Conservation (phyloP, 2,329 filamentous ascomycete species). For the Aspergillus brasiliensis region DNA sequence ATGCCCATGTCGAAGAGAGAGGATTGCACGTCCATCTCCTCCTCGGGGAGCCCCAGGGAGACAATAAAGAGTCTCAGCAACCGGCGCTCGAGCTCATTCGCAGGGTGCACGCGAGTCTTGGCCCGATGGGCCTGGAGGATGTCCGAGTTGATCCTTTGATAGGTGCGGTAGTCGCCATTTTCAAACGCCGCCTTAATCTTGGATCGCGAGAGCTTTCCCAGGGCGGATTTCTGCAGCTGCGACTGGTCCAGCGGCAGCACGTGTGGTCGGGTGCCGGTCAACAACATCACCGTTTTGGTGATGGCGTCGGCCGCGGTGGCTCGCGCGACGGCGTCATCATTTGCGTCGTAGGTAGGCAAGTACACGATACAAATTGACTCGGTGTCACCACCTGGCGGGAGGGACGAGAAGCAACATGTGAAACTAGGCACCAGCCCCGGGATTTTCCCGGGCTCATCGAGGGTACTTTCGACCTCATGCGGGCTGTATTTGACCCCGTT, state of each 20-base stretch:
- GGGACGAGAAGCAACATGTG: slow-evolving; percentile 45
- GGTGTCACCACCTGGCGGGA: slow-evolving; percentile 28
- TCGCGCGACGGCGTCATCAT: slow-evolving; percentile 12
- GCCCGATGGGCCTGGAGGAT: slow-evolving; percentile 6
- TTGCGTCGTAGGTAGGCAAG: slow-evolving; percentile 26
- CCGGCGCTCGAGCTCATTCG: slow-evolving; percentile 8
- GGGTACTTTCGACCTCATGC: slow-evolving; percentile 40
- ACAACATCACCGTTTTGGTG: slow-evolving; percentile 10
- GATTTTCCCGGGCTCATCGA: slow-evolving; percentile 39
- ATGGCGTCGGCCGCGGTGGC: slow-evolving; percentile 13
- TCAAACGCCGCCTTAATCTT: slow-evolving; percentile 31
- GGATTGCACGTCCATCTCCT: slow-evolving; percentile 18
- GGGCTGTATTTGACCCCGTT: slow-evolving; percentile 51
- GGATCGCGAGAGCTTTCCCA: slow-evolving; percentile 23
- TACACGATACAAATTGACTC: slow-evolving; percentile 48
- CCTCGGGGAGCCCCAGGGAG: slow-evolving; percentile 11
- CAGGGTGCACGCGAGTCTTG: neutral
- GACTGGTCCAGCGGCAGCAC: slow-evolving; percentile 16
- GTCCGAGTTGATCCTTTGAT: slow-evolving; percentile 14
- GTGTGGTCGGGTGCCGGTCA: slow-evolving; percentile 5
- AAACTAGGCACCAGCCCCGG: slow-evolving; percentile 29
- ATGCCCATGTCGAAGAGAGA: slow-evolving; percentile 33
- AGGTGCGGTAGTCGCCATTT: slow-evolving; percentile 51
- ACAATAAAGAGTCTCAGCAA: slow-evolving; percentile 11
- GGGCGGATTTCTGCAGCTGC: slow-evolving; percentile 14